A percentile compares a stretch with the other conserved stretches of the same genome.
Evolutionary conservation across 257 asterid genomes (phyloP).

Genomic region (Gentiana straminea): DNA sequence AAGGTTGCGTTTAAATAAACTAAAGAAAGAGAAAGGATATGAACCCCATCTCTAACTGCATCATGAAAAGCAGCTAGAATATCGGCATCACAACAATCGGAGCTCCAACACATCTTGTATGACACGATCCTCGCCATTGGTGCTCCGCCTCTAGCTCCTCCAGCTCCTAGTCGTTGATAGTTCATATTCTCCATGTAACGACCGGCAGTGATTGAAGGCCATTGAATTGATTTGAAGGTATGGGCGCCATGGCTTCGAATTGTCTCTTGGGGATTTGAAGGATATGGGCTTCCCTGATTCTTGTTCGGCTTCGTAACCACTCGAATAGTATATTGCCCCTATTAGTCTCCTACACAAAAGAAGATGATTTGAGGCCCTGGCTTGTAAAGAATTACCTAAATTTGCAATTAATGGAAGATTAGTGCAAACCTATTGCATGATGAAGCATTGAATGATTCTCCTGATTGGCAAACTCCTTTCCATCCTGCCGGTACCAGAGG

Average conservation of each 20-base stretch:
- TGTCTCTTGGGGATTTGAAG: conserved; percentile 71
- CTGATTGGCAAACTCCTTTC: conserved; percentile 82
- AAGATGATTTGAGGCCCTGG: neutral
- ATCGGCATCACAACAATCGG: conserved; percentile 83
- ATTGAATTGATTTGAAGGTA: too few relatives aligned
- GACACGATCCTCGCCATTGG: conserved; percentile 87
- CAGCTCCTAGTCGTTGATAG: conserved; percentile 67
- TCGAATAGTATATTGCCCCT: conserved; percentile 86
- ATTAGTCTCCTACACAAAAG: conserved; percentile 52
- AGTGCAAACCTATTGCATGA: conserved; percentile 70
- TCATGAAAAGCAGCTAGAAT: conserved; percentile 91
- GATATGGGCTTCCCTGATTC: conserved; percentile 31
- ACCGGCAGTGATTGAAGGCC: conserved; percentile 93
- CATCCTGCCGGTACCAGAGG: conserved; percentile 83
- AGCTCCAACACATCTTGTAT: conserved; percentile 80
- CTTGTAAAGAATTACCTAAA: neutral
- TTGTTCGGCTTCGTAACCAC: conserved; percentile 74
- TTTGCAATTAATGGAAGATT: conserved; percentile 5
- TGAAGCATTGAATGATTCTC: conserved; percentile 76
- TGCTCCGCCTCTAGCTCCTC: conserved; percentile 92
- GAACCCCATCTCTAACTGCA: conserved; percentile 84
- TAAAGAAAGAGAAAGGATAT: conserved; percentile 61
- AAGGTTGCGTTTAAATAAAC: conserved; percentile 2
- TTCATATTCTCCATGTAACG: conserved; percentile 61
- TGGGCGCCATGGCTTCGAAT: conserved; percentile 86